Conservation (phyloP, 2,329 filamentous ascomycete species). For the Colletotrichum sp. region DNA sequence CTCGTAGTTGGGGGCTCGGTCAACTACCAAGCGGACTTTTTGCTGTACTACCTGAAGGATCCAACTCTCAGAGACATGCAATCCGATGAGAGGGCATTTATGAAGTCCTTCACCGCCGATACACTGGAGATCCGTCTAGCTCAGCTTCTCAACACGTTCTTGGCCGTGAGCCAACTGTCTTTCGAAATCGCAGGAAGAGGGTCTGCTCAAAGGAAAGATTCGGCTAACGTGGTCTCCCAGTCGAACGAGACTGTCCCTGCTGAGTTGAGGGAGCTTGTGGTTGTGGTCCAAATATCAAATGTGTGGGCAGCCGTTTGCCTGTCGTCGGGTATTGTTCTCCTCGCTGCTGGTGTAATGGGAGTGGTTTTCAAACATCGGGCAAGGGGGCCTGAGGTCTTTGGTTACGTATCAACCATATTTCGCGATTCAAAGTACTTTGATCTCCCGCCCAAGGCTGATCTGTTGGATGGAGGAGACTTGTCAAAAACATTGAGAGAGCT, state of each 20-base stretch:
- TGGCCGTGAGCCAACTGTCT: neutral
- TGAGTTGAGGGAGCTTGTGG: neutral
- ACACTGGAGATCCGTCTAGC: neutral
- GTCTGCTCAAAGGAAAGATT: neutral
- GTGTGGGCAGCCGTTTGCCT: neutral
- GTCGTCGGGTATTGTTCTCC: neutral
- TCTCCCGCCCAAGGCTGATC: neutral
- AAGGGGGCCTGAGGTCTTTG: neutral
- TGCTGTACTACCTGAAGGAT: neutral
- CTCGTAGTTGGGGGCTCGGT: constrained; percentile 34
- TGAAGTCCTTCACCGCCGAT: neutral
- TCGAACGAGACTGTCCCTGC: neutral
- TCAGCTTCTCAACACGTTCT: neutral
- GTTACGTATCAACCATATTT: neutral
- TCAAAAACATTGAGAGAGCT: neutral
- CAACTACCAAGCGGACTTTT: neutral
- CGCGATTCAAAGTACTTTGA: neutral
- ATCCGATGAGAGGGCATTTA: neutral
- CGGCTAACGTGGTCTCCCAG: neutral
- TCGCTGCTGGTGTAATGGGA: neutral
- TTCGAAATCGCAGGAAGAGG: neutral
- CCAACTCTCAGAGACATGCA: neutral
- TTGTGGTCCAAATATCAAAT: neutral
- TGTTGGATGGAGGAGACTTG: neutral
- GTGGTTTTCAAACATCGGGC: neutral